Percentiles rank a stretch among this genome's conserved stretches.
phyloP scores from a whole-genome alignment of 345 rosid species.

The Gossypium sturtianum region DNA sequence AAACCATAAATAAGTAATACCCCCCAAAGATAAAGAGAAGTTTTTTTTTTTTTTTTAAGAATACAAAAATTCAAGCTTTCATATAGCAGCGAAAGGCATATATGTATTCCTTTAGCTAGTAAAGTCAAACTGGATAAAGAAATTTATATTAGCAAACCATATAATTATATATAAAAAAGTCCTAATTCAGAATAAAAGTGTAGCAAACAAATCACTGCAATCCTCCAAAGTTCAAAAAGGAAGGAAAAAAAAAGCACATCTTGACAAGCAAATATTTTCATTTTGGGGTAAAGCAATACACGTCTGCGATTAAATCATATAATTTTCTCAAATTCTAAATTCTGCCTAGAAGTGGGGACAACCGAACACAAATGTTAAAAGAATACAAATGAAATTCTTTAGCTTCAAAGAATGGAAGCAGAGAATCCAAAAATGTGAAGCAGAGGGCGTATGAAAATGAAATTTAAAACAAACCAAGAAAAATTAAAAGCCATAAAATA shows the following conservation, averaged over 20 bases:
- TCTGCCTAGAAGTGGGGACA: neutral
- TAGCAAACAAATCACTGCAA: neutral
- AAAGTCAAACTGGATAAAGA: neutral
- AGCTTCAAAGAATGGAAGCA: neutral
- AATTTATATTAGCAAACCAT: neutral
- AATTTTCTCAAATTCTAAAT: neutral
- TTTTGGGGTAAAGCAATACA: neutral
- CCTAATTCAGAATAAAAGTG: neutral
- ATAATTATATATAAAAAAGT: neutral
- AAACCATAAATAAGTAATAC: neutral
- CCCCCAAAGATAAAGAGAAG: neutral
- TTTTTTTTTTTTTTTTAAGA: neutral
- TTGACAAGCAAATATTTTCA: neutral
- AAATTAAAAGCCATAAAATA: neutral
- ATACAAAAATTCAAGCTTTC: neutral
- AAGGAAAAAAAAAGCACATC: neutral
- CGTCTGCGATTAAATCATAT: neutral
- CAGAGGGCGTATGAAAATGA: neutral
- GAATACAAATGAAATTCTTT: neutral
- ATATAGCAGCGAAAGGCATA: neutral
- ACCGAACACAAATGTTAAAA: neutral
- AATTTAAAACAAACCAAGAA: constrained; percentile 1
- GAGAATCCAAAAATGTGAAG: neutral
- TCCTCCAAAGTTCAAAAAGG: neutral
- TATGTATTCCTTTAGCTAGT: neutral